These are phyloP conservation scores for Ogataea nakhonphanomensis DNA, from an alignment of 805 yeast genomes.

Conservation along the genomic window DNA sequence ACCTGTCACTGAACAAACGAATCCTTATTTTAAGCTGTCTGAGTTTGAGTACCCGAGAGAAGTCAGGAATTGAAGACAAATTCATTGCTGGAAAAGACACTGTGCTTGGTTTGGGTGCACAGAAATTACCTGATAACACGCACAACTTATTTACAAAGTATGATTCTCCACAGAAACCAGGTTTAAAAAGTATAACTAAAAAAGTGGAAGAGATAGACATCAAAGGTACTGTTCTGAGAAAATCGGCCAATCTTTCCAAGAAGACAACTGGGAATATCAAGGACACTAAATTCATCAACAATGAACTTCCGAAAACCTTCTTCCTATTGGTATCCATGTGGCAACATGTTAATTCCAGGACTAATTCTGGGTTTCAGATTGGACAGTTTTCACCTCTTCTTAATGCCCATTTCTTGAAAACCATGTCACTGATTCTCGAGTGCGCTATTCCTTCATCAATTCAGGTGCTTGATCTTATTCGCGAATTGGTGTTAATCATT, in stretches of 20 bases:
- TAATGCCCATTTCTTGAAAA: conserved; percentile 55
- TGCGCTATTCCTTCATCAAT: conserved; percentile 54
- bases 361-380: conserved; percentile 39
- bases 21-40: conserved; percentile 63
- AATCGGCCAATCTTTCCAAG: conserved; percentile 35
- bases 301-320: conserved; percentile 39
- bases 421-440: conserved; percentile 54
- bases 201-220: conserved; percentile 19
- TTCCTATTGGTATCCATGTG: conserved; percentile 55
- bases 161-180: conserved; percentile 7
- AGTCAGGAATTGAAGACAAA: conserved; percentile 58
- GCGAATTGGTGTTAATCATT: conserved; percentile 43
- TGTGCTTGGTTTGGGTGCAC: conserved; percentile 23
- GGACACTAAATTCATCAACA: conserved; percentile 37
- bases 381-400: conserved; percentile 55
- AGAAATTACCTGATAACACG: conserved; percentile 43
- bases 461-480: conserved; percentile 53
- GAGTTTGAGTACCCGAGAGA: conserved; percentile 69
- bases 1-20: conserved; percentile 77
- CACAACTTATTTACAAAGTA: conserved; percentile 41
- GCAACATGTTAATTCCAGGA: conserved; percentile 35
- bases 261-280: conserved; percentile 15
- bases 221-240: conserved; percentile 42
- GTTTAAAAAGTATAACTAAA: conserved; percentile 8
- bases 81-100: conserved; percentile 39